Evolutionary conservation across 108 stramenopile genomes (phyloP).

Genomic region (Nitzschia sp.): DNA sequence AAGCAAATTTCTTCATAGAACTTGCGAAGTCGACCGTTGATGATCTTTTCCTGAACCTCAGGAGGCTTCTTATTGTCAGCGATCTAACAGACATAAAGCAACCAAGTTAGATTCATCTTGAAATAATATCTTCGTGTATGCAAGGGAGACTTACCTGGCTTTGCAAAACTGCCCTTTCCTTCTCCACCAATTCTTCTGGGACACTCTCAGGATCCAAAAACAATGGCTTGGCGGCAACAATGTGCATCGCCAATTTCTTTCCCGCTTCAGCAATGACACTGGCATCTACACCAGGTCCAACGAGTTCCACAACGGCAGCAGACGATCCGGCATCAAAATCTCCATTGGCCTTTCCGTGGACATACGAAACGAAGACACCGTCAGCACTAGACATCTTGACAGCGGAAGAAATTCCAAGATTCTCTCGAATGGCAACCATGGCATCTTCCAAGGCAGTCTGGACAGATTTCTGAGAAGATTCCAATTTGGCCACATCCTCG

Average conservation of each 20-base stretch:
- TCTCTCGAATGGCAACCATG: slow-evolving; percentile 79
- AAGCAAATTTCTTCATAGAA: slow-evolving; percentile 73
- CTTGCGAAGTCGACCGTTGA: slow-evolving; percentile 67
- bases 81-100: slow-evolving; percentile 21
- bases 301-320: slow-evolving; percentile 65
- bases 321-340: slow-evolving; percentile 55
- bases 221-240: slow-evolving; percentile 85
- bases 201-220: slow-evolving; percentile 65
- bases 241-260: slow-evolving; percentile 93
- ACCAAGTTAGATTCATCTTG: not conserved
- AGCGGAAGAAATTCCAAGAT: slow-evolving; percentile 54
- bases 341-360: slow-evolving; percentile 58
- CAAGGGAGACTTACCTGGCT: slow-evolving; percentile 47
- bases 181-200: slow-evolving; percentile 59
- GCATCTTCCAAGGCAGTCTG: slow-evolving; percentile 62
- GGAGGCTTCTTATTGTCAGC: slow-evolving; percentile 66
- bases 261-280: slow-evolving; percentile 49
- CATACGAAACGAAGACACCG: slow-evolving; percentile 65
- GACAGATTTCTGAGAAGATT: slow-evolving; percentile 35
- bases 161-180: slow-evolving; percentile 64
- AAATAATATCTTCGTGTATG: not conserved
- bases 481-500: slow-evolving; percentile 25
- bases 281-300: slow-evolving; percentile 20
- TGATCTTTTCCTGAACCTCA: slow-evolving; percentile 78
- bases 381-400: slow-evolving; percentile 41